These are phyloP conservation scores for Trypanosoma melophagium DNA, from an alignment of 208 protist genomes.

Conservation along the genomic window DNA sequence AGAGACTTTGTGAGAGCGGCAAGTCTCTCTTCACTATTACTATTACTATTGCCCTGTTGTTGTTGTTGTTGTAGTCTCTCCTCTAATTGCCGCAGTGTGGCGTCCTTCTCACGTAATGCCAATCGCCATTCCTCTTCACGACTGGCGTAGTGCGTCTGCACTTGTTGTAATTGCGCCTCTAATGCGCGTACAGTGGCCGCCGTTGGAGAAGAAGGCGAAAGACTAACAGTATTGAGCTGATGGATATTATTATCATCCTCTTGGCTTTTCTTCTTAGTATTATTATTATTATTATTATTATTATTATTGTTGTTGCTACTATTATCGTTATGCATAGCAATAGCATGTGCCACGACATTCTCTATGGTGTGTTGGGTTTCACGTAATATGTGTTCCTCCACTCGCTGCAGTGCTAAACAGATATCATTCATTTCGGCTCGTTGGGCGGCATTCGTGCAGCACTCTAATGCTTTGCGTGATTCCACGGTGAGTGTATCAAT, in stretches of 20 bases:
- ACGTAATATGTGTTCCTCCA: conserved; percentile 42
- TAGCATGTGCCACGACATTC: conserved; percentile 4
- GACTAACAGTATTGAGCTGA: too few species aligned
- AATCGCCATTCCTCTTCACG: conserved; percentile 19
- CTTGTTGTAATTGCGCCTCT: not conserved
- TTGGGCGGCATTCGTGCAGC: conserved; percentile 20
- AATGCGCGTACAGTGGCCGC: not conserved
- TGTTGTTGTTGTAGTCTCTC: not conserved
- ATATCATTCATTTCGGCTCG: conserved; percentile 39
- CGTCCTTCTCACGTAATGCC: conserved; percentile 24
- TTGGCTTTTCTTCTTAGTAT: not conserved
- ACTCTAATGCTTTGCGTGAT: conserved; percentile 43
- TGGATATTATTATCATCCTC: too few species aligned
- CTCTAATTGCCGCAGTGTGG: conserved; percentile 13
- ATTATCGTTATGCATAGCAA: not conserved
- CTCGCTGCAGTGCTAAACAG: conserved; percentile 49
- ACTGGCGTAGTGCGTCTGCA: conserved; percentile 4
- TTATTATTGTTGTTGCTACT: conserved; percentile 4
- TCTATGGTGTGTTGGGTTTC: conserved; percentile 19
- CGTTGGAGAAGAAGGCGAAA: not conserved
- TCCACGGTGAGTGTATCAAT: conserved; percentile 60
- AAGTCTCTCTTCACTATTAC: conserved; percentile 26
- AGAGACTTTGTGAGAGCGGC: conserved; percentile 19
- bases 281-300: not conserved
- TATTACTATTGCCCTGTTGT: too few species aligned